These are phyloP conservation scores for Boletus rex-veris DNA, from an alignment of 768 basidiomycete genomes.

Conservation along the genomic window DNA sequence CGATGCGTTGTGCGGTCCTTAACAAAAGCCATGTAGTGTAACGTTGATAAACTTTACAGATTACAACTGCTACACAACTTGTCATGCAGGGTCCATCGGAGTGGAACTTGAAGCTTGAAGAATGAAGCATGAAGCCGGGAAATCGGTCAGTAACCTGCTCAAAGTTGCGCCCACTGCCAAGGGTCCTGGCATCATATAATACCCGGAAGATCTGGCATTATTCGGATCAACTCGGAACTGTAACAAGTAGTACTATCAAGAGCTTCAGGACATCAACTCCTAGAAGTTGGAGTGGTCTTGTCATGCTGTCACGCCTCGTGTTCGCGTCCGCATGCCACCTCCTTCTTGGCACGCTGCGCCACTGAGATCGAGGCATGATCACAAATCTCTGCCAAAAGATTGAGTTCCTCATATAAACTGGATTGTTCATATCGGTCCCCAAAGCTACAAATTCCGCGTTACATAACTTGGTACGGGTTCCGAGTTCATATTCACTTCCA, in stretches of 20 bases:
- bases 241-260: background rate
- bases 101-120: no score
- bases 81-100: no score
- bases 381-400: background rate
- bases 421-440: background rate
- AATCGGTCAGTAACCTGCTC: no score
- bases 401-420: background rate
- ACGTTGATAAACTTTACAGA: no score
- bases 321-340: background rate
- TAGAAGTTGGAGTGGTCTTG: background rate
- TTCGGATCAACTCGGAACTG: background rate
- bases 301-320: background rate
- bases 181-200: background rate
- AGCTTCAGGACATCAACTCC: background rate
- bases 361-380: background rate
- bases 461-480: background rate
- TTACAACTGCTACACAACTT: no score
- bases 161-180: background rate
- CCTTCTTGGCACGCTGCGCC: background rate
- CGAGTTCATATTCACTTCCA: background rate
- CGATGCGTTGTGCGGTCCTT: no score
- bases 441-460: background rate
- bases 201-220: background rate
- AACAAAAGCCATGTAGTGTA: no score
- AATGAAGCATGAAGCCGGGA: no score